These are phyloP conservation scores for Geopyxis carbonaria DNA, from an alignment of 495 filamentous ascomycete genomes.

Conservation along the genomic window DNA sequence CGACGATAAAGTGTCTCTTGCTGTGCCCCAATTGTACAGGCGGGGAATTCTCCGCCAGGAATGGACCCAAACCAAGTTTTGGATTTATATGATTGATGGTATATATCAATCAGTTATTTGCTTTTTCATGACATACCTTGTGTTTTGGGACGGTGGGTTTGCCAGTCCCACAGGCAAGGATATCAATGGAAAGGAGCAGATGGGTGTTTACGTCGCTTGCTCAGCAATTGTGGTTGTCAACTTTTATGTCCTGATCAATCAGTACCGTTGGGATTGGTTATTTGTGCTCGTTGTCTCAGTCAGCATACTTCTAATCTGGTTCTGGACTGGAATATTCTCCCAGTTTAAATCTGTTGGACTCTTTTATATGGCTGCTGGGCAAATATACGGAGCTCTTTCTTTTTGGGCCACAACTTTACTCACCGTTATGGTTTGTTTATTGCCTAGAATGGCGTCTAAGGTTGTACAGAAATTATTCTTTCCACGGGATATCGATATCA, in stretches of 20 bases:
- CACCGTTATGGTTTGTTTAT: constrained; percentile 57
- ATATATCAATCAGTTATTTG: constrained; percentile 82
- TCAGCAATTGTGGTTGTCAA: constrained; percentile 77
- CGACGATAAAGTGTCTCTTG: constrained; percentile 77
- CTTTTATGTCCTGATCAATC: constrained; percentile 85
- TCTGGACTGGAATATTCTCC: constrained; percentile 92
- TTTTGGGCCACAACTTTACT: constrained; percentile 76
- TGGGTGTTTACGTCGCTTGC: constrained; percentile 67
- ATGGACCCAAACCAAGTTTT: constrained; percentile 95
- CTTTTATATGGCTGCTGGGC: constrained; percentile 61
- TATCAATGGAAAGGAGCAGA: constrained; percentile 56
- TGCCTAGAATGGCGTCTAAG: constrained; percentile 76
- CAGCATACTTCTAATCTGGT: constrained; percentile 76
- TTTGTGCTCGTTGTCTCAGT: constrained; percentile 61
- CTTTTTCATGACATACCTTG: constrained; percentile 80
- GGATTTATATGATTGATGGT: constrained; percentile 92
- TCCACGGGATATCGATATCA: constrained; percentile 85
- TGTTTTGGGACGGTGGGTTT: constrained; percentile 51
- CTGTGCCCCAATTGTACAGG: constrained; percentile 87
- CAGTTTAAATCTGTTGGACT: constrained; percentile 42
- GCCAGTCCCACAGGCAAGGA: constrained; percentile 50
- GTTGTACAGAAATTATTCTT: constrained; percentile 79
- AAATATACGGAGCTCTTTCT: constrained; percentile 61
- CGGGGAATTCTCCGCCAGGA: constrained; percentile 91
- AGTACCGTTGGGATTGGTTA: constrained; percentile 95